Conservation (phyloP, 306 rosid species). For the Pyrus communis region DNA sequence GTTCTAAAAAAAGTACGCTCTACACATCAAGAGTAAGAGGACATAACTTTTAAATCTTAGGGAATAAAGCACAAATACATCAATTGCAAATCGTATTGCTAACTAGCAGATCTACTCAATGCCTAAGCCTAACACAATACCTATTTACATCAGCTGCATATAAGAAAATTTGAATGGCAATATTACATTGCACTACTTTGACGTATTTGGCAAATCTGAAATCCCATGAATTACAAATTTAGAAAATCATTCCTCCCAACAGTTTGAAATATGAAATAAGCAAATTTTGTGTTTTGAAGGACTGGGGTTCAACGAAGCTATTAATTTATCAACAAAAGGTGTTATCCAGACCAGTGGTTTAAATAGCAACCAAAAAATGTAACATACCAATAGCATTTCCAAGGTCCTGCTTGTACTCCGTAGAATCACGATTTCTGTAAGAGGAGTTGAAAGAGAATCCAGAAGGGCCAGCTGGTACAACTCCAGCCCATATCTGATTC, state of each 20-base stretch:
- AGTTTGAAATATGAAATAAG: background rate
- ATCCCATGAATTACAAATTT: background rate
- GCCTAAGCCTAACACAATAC: background rate
- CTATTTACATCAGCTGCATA: background rate
- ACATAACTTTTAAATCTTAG: background rate
- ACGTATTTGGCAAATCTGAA: background rate
- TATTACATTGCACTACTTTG: background rate
- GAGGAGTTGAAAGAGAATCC: slow-evolving; percentile 83
- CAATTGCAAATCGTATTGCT: background rate
- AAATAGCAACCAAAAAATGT: slow-evolving; percentile 4
- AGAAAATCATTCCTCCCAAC: background rate
- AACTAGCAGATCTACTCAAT: background rate
- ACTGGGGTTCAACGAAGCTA: slow-evolving; percentile 4
- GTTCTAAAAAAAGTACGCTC: too few relatives aligned
- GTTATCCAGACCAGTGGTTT: slow-evolving; percentile 7
- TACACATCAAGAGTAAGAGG: background rate
- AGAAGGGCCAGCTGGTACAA: slow-evolving; percentile 81
- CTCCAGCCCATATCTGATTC: slow-evolving; percentile 98
- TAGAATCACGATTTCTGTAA: slow-evolving; percentile 66
- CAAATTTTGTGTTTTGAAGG: background rate
- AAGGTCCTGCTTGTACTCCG: slow-evolving; percentile 80
- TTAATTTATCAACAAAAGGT: slow-evolving; percentile 1
- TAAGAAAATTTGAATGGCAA: background rate
- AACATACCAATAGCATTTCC: slow-evolving; percentile 91
- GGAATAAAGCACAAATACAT: background rate